Percentiles rank a stretch among this genome's conserved stretches.
Evolutionary conservation across 495 filamentous ascomycete genomes (phyloP).

Genomic region (Aspergillus nidulans): DNA sequence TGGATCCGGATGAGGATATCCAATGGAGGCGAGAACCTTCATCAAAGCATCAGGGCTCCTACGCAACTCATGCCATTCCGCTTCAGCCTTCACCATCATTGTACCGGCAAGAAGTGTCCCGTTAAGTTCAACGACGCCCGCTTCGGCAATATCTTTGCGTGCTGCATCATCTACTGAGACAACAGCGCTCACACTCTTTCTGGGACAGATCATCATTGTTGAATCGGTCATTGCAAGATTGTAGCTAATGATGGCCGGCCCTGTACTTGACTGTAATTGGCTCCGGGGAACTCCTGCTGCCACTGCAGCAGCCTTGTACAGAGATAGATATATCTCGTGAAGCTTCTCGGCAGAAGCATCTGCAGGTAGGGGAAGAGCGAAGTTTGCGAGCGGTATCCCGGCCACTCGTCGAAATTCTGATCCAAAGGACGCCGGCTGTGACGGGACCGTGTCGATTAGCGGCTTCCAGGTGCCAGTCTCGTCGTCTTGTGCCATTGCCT

Average conservation of each 20-base stretch:
- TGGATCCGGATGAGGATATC: constrained; percentile 42
- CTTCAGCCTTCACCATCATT: constrained; percentile 69
- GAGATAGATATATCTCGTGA: constrained; percentile 40
- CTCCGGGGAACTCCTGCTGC: constrained; percentile 21
- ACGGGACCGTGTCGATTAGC: constrained; percentile 46
- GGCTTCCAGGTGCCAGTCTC: constrained; percentile 42
- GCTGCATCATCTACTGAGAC: constrained; percentile 26
- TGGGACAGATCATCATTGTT: constrained; percentile 65
- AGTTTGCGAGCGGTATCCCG: constrained; percentile 50
- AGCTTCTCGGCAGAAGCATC: constrained; percentile 38
- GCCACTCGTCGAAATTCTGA: constrained; percentile 24
- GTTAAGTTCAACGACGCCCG: constrained; percentile 64
- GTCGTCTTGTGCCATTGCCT: constrained; percentile 56
- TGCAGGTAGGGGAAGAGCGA: constrained; percentile 39
- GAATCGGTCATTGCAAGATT: constrained; percentile 71
- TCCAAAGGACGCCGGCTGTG: constrained; percentile 17
- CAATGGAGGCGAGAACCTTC: constrained; percentile 56
- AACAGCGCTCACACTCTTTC: constrained; percentile 40
- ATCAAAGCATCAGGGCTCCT: constrained; percentile 46
- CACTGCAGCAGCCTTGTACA: constrained; percentile 53
- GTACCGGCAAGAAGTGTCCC: constrained; percentile 79
- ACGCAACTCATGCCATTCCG: constrained; percentile 63
- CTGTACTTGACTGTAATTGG: constrained; percentile 16
- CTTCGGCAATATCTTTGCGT: constrained; percentile 32
- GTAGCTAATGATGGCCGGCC: constrained; percentile 63